A percentile compares a stretch with the other conserved stretches of the same genome.
phyloP scores from a whole-genome alignment of 345 rosid species.

The Theobroma cacao region DNA sequence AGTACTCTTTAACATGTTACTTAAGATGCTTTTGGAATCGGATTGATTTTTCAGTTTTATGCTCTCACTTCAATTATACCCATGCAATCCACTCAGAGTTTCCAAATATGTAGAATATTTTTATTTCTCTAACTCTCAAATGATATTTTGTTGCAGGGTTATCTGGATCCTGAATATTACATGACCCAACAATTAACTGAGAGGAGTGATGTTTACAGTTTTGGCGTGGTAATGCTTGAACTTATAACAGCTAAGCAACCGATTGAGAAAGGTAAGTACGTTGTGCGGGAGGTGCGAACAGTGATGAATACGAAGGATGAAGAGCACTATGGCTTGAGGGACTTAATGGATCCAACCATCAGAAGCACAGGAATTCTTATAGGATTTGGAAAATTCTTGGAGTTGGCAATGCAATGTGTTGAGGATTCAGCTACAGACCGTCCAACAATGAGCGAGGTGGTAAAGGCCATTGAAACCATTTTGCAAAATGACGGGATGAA shows the following conservation, averaged over 20 bases:
- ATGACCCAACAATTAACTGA: slow-evolving; percentile 91
- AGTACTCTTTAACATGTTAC: slow-evolving; percentile 8
- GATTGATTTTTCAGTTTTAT: too few relatives aligned
- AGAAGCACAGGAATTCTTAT: slow-evolving; percentile 40
- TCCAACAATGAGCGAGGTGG: slow-evolving; percentile 85
- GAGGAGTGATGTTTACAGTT: slow-evolving; percentile 94
- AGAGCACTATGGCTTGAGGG: slow-evolving; percentile 59
- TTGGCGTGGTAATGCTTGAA: slow-evolving; percentile 91
- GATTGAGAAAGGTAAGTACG: slow-evolving; percentile 82
- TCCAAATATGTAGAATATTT: neutral
- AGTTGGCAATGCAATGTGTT: slow-evolving; percentile 75
- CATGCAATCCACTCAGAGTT: neutral
- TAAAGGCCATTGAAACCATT: slow-evolving; percentile 71
- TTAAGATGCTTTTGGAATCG: too few relatives aligned
- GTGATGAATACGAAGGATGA: slow-evolving; percentile 55
- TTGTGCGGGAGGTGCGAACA: slow-evolving; percentile 72
- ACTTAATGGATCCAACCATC: slow-evolving; percentile 61
- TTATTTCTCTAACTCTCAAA: neutral
- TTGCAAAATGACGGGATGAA: slow-evolving; percentile 65
- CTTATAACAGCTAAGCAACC: slow-evolving; percentile 80
- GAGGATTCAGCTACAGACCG: slow-evolving; percentile 84
- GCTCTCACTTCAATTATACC: neutral
- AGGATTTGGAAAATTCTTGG: slow-evolving; percentile 66
- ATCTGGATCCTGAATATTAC: slow-evolving; percentile 96
- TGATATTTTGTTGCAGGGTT: slow-evolving; percentile 57